phyloP scores from a whole-genome alignment of 306 rosid species.

The Acmispon strigosus region DNA sequence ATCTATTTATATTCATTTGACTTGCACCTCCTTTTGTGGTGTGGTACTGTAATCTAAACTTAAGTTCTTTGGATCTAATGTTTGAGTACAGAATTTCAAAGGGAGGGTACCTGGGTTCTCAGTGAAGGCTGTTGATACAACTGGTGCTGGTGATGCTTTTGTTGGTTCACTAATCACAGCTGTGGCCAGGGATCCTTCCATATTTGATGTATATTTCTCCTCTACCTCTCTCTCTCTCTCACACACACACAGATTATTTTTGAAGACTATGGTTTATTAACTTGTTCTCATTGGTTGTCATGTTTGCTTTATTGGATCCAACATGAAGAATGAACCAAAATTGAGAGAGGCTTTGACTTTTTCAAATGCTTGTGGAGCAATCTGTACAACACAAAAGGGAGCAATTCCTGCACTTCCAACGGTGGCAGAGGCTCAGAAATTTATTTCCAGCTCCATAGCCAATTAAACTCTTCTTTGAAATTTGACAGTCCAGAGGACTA shows the following conservation, averaged over 20 bases:
- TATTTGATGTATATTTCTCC: slow-evolving; percentile 35
- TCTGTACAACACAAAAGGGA: slow-evolving; percentile 55
- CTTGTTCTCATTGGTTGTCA: neutral
- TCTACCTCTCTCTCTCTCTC: neutral
- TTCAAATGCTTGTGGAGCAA: slow-evolving; percentile 70
- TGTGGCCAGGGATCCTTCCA: slow-evolving; percentile 34
- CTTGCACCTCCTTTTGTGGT: neutral
- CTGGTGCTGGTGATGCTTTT: slow-evolving; percentile 79
- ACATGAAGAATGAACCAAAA: slow-evolving; percentile 43
- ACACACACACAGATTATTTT: neutral
- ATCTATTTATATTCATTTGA: neutral
- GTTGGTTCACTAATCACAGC: slow-evolving; percentile 46
- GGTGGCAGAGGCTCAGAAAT: slow-evolving; percentile 18
- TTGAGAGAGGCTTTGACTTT: slow-evolving; percentile 45
- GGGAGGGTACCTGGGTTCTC: slow-evolving; percentile 52
- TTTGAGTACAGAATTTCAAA: slow-evolving; percentile 37
- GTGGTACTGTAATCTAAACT: neutral
- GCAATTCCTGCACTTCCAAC: slow-evolving; percentile 78
- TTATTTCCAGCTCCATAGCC: slow-evolving; percentile 31
- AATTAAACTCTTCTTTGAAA: slow-evolving; percentile 3
- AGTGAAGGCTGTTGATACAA: slow-evolving; percentile 52
- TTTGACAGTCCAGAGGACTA: neutral
- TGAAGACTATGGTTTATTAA: neutral
- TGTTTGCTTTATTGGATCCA: neutral
- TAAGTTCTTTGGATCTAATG: neutral